Evolutionary conservation across 495 filamentous ascomycete genomes (phyloP), one percentile per base, ranked within the genome.

Genomic region (Sporormia fimetaria): DNA sequence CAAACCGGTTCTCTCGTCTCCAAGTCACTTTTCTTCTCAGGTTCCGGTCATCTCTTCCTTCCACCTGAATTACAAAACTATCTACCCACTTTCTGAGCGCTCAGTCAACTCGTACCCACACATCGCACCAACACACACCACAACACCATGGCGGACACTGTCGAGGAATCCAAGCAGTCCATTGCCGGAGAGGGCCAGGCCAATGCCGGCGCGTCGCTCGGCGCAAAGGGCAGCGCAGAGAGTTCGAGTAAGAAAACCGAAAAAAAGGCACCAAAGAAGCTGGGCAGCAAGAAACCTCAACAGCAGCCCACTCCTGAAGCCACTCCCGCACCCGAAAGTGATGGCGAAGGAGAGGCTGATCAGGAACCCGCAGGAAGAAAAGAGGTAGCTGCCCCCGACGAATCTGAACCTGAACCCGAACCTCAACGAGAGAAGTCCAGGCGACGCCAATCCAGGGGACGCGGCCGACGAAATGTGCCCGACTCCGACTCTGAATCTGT

Each of bases 181-280:
- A 53, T 58, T 33, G 40, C 47, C 11, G 47, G 39, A 52, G 61
- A 61, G 47, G 60, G 59, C 28, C 29, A 51, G 32, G 60, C 60
- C 31, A 45, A 52, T 39, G 59, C 49, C 29, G 42, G 37, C 38
- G 58, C 51, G 23, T 49, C 49, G 16, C 48, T 60, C 10, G 51
- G 52, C 24, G 54, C 26, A 17, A 44, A 48, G 21, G 49, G 48
- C 21, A 40, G 42, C 36, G 42, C 57, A 17, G 39, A 57, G 27
- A 47, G 52, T 38, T 51, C 54, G 44, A 54, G 50, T 48, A 54
- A 55, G 51, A 55, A 55, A 47, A 55, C 50, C 32, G 46, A 55
- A 47, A 64, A 62, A 46, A 55, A 56, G 35, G 55, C 57, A 12
- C 62, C 62, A 6, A 61, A 63, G 52, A 65, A 65, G 53, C 48